Evolutionary conservation across 257 asterid genomes (phyloP), one percentile per base, ranked within the genome.

Genomic region (Solanum ossicruentum): DNA sequence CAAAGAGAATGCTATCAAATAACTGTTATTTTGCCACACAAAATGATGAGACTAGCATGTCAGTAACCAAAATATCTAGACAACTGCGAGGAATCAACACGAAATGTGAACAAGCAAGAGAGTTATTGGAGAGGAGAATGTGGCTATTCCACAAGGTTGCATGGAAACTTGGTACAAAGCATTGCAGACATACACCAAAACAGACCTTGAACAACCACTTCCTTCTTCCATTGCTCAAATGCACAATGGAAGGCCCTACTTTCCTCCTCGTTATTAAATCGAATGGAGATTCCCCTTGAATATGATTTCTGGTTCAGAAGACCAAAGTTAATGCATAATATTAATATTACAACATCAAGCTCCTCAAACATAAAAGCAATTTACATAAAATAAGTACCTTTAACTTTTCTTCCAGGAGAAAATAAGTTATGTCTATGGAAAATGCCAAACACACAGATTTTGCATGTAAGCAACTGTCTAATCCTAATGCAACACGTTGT

Each of bases 191-290:
- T 26, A 10, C 71, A 70, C 65, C 41, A 83, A 72, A 58, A 88
- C 94, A 88, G 93, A 97, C 99, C 99, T 95, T 94, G 91, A 88
- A 85, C 90, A 89, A 70, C 90, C 89, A 87, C 89, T 90, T 91
- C 93, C 88, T 92, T 92, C 92, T 92, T 95, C 98, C 98, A 93
- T 87, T 94, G 96, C 89, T 95, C 99, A 92, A 93, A 97, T 85
- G 99, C 97, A 91, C 90, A 85, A 88, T 95, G 98, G 91, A 97
- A 95, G 91, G 94, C 94, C 89, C 91, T 89, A 92, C 98, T 92
- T 90, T 97, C 99, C 88, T 94, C 97, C 90, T 97, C 98, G 85
- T 91, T 90, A 88, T 91, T 92, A 91, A 97, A 97, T 87, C 92
- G 96, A 91, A 97, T 90, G 89, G 95, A 88, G 91, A 93, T 88